Evolutionary conservation across 768 basidiomycete species (phyloP).

Genomic region (Amanita inopinata): DNA sequence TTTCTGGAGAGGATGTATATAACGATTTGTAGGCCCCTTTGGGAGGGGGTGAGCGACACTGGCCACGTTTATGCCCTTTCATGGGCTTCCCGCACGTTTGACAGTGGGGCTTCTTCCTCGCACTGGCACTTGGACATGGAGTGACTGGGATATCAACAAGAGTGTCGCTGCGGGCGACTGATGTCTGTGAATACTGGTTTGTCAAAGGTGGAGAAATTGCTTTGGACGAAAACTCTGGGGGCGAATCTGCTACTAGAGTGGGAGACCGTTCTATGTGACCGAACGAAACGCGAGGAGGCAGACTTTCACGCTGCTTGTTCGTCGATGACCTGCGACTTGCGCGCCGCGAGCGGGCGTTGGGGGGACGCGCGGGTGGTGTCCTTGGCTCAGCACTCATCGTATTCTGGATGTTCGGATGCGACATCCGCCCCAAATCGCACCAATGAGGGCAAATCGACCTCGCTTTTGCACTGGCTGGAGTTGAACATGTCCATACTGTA

Average conservation of each 20-base stretch:
- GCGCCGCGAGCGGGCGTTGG: background rate
- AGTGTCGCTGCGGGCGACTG: background rate
- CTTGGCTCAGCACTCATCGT: background rate
- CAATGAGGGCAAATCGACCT: no score
- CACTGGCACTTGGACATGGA: background rate
- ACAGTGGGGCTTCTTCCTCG: background rate
- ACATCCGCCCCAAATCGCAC: background rate
- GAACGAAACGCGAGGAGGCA: background rate
- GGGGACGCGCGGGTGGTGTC: background rate
- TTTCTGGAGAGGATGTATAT: background rate
- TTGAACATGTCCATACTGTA: no score
- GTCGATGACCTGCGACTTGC: background rate
- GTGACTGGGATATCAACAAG: background rate
- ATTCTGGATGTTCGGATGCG: background rate
- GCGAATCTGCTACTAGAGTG: conserved; percentile 5
- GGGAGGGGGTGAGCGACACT: background rate
- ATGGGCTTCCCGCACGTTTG: background rate
- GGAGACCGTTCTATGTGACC: background rate
- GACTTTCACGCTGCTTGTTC: background rate
- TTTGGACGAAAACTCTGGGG: background rate
- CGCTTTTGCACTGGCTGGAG: no score
- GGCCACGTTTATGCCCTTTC: conserved; percentile 5
- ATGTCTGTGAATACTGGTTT: background rate
- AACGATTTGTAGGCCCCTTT: background rate
- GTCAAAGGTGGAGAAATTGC: background rate